These are phyloP conservation scores for Arthrobotrys musiformis DNA, from an alignment of 2,329 filamentous ascomycete genomes.

Conservation along the genomic window DNA sequence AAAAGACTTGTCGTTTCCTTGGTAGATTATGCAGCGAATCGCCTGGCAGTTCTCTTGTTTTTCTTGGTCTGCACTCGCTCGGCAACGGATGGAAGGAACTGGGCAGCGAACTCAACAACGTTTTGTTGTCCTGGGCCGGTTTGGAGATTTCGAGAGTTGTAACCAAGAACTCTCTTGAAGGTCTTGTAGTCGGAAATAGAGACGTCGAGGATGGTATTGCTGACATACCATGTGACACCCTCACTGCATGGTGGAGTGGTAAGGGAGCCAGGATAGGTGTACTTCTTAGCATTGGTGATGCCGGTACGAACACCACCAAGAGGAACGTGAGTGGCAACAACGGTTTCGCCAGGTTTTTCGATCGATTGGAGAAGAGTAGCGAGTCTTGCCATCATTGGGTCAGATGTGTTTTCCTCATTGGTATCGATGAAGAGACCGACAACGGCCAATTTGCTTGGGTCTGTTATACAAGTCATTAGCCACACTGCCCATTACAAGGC, in stretches of 20 bases:
- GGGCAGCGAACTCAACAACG: conserved; percentile 53
- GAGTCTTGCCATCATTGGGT: conserved; percentile 38
- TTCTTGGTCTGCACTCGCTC: conserved; percentile 25
- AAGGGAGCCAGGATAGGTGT: conserved; percentile 65
- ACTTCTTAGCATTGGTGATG: conserved; percentile 46
- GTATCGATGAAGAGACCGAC: conserved; percentile 63
- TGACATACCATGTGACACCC: conserved; percentile 66
- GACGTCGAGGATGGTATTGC: conserved; percentile 61
- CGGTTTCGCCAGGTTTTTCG: conserved; percentile 34
- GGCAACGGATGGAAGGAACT: conserved; percentile 36
- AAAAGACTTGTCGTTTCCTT: background rate
- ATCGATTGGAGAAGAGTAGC: conserved; percentile 25
- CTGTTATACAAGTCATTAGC: conserved; percentile 9
- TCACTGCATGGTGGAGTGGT: conserved; percentile 68
- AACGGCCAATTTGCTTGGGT: conserved; percentile 60
- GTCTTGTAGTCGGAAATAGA: conserved; percentile 62
- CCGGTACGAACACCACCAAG: conserved; percentile 45
- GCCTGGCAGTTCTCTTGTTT: conserved; percentile 15
- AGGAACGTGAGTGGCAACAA: conserved; percentile 47
- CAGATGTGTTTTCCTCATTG: conserved; percentile 47
- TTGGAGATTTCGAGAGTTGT: conserved; percentile 67
- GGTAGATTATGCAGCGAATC: conserved; percentile 1
- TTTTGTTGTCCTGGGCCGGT: conserved; percentile 60
- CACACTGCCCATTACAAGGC: background rate
- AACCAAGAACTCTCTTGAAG: conserved; percentile 65